Conservation (phyloP, 2,329 filamentous ascomycete genomes). For the Coniella lustricola region DNA sequence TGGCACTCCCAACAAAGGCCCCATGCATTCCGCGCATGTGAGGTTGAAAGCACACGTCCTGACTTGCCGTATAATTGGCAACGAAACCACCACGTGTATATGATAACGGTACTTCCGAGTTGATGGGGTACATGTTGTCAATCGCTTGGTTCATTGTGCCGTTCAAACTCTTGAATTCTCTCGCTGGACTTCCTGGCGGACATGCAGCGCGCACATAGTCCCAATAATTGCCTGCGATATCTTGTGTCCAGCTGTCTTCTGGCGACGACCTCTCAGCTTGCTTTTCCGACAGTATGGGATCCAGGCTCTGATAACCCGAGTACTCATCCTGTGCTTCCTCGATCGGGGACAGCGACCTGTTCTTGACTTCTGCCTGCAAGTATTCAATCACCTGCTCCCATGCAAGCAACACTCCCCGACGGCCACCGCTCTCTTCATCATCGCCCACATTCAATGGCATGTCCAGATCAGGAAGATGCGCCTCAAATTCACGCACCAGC, state of each 20-base stretch:
- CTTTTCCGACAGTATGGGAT: constrained; percentile 26
- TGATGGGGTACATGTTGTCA: constrained; percentile 14
- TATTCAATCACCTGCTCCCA: constrained; percentile 48
- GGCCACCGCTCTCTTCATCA: constrained; percentile 28
- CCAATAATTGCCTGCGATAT: constrained; percentile 49
- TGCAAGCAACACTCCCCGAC: constrained; percentile 49
- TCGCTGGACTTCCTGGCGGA: constrained; percentile 44
- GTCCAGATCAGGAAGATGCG: constrained; percentile 55
- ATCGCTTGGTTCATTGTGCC: constrained; percentile 24
- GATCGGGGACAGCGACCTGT: constrained; percentile 36
- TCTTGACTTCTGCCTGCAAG: constrained; percentile 38
- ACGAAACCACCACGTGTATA: constrained; percentile 39
- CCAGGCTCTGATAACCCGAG: constrained; percentile 32
- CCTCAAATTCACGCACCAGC: constrained; percentile 44
- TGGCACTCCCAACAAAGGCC: constrained; percentile 45
- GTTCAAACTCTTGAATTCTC: constrained; percentile 29
- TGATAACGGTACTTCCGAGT: constrained; percentile 4
- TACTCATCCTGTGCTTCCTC: constrained; percentile 37
- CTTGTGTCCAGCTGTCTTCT: constrained; percentile 34
- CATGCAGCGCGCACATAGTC: constrained; percentile 50
- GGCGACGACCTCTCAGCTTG: constrained; percentile 31
- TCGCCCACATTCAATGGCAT: constrained; percentile 61
- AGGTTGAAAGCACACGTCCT: constrained; percentile 52
- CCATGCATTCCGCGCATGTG: constrained; percentile 40
- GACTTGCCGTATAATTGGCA: constrained; percentile 46